Evolutionary conservation across 495 filamentous ascomycete species (phyloP).

Genomic region (Hypoxylon fragiforme): DNA sequence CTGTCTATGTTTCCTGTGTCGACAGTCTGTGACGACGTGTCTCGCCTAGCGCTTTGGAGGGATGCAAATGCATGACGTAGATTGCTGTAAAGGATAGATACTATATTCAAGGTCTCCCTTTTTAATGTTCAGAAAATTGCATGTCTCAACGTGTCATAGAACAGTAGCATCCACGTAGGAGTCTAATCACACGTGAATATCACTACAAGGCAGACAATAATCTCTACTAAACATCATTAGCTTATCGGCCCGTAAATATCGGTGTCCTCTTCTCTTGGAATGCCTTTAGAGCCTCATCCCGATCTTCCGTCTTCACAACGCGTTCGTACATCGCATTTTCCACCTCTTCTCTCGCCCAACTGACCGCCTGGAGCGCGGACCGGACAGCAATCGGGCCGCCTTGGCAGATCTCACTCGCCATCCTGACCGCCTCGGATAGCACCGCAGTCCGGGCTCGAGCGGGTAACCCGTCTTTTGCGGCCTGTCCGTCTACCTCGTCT

Average conservation of each 20-base stretch:
- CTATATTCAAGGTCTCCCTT: too few species aligned
- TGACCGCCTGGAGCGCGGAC: slow-evolving; percentile 72
- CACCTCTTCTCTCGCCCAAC: slow-evolving; percentile 62
- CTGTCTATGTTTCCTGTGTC: too few species aligned
- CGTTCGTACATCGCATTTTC: slow-evolving; percentile 80
- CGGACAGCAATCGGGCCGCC: slow-evolving; percentile 81
- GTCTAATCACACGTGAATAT: too few species aligned
- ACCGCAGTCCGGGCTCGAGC: slow-evolving; percentile 62
- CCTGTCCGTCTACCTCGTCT: slow-evolving; percentile 43
- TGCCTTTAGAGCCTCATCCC: slow-evolving; percentile 80
- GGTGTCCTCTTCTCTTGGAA: slow-evolving; percentile 93
- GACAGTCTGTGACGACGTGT: too few species aligned
- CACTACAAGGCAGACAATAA: too few species aligned
- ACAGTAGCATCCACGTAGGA: too few species aligned
- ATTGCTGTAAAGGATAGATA: too few species aligned
- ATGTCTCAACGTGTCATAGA: too few species aligned
- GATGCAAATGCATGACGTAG: too few species aligned
- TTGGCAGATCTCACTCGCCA: slow-evolving; percentile 81
- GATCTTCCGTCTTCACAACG: slow-evolving; percentile 81
- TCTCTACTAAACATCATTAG: background rate
- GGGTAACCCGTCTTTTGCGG: slow-evolving; percentile 37
- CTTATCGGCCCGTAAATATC: slow-evolving; percentile 68
- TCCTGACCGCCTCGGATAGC: slow-evolving; percentile 70
- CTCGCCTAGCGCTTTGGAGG: too few species aligned
- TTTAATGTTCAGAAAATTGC: too few species aligned